Conservation (phyloP, 768 basidiomycete genomes). For the Cantharellus anzutake region DNA sequence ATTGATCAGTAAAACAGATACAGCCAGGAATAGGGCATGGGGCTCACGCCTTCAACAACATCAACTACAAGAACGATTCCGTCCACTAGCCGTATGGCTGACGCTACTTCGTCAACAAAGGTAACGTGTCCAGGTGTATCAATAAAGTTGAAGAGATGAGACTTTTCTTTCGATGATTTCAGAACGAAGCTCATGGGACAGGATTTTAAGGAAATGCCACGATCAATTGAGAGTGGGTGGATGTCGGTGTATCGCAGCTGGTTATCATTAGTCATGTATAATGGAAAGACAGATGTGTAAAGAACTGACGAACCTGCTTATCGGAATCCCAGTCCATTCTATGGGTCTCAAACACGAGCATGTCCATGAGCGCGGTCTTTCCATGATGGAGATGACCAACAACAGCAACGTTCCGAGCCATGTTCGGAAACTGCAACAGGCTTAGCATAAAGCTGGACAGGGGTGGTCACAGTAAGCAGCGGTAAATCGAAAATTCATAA, state of each 20-base stretch:
- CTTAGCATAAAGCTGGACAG: constrained; percentile 66
- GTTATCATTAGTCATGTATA: constrained; percentile 16
- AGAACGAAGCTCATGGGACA: constrained; percentile 90
- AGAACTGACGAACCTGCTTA: constrained; percentile 17
- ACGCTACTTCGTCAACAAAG: constrained; percentile 94
- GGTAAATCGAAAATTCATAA: neutral
- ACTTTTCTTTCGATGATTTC: constrained; percentile 72
- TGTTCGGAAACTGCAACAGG: constrained; percentile 78
- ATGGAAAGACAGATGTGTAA: constrained; percentile 6
- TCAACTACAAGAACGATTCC: constrained; percentile 90
- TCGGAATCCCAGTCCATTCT: constrained; percentile 89
- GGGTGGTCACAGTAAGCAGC: neutral
- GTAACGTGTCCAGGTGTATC: constrained; percentile 98
- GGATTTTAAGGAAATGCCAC: constrained; percentile 90
- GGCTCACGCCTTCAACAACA: constrained; percentile 87
- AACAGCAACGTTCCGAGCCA: constrained; percentile 90
- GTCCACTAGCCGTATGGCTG: constrained; percentile 69
- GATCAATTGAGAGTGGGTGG: constrained; percentile 70
- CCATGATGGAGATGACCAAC: constrained; percentile 97
- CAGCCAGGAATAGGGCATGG: neutral
- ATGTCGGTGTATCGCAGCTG: constrained; percentile 88
- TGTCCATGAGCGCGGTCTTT: constrained; percentile 92
- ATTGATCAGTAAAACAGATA: constrained; percentile 5
- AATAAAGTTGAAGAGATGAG: constrained; percentile 79
- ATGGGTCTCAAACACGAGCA: constrained; percentile 94